Conservation (phyloP, 495 filamentous ascomycete genomes). For the Aspergillus carlsbadensis region DNA sequence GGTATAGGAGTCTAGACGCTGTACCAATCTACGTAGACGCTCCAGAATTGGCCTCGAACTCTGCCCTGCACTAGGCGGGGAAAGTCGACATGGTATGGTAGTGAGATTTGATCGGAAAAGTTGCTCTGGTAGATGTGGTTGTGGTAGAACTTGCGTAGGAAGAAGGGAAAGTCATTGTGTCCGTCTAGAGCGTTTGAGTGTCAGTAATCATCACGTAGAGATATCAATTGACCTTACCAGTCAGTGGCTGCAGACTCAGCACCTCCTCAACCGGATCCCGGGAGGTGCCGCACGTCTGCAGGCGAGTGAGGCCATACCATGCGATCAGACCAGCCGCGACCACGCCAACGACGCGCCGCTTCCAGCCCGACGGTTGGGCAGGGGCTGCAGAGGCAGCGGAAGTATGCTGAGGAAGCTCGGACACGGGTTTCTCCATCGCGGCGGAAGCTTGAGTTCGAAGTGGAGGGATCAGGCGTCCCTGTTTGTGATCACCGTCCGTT, state of each 20-base stretch:
- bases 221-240: background rate
- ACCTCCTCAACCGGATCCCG: conserved; percentile 10
- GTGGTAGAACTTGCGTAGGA: conserved; percentile 62
- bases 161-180: conserved; percentile 83
- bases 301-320: background rate
- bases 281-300: background rate
- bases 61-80: conserved; percentile 54
- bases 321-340: conserved; percentile 1
- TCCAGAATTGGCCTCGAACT: conserved; percentile 81
- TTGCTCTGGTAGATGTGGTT: conserved; percentile 71
- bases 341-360: background rate
- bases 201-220: background rate
- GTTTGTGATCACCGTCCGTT: too few species aligned
- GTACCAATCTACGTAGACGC: conserved; percentile 74
- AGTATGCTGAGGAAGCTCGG: background rate
- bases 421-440: conserved; percentile 6
- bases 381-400: background rate
- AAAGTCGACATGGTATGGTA: conserved; percentile 78
- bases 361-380: background rate
- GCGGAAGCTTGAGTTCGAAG: too few species aligned
- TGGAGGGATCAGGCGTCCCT: too few species aligned
- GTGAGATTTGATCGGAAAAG: conserved; percentile 59
- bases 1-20: conserved; percentile 70
- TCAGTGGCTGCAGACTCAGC: conserved; percentile 9
- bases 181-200: conserved; percentile 63